Evolutionary conservation across 768 basidiomycete genomes (phyloP).

Genomic region (Russula virescens): DNA sequence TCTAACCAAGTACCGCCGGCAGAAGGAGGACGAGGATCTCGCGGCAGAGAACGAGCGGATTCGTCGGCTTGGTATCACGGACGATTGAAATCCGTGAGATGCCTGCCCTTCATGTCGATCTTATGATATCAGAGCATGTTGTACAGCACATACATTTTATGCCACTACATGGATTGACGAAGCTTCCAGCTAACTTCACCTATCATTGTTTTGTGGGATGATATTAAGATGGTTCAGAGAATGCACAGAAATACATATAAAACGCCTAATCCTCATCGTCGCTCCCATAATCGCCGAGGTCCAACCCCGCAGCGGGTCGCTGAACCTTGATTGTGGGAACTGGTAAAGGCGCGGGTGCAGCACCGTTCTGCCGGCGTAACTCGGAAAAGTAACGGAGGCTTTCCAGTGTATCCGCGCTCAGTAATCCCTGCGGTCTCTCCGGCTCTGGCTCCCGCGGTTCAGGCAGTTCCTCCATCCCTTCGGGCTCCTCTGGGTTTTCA

Average conservation of each 20-base stretch:
- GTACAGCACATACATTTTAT: background rate
- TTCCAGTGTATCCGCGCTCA: constrained; percentile 82
- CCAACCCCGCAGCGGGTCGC: constrained; percentile 44
- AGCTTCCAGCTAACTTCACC: background rate
- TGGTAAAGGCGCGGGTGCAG: constrained; percentile 22
- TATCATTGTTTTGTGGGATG: background rate
- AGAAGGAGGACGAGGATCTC: constrained; percentile 56
- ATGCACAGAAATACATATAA: background rate
- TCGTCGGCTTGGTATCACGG: constrained; percentile 34
- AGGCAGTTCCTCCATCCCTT: constrained; percentile 3
- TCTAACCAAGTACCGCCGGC: constrained; percentile 48
- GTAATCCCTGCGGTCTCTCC: constrained; percentile 46
- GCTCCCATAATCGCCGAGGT: constrained; percentile 73
- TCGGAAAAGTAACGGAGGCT: constrained; percentile 89
- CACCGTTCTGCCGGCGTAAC: constrained; percentile 65
- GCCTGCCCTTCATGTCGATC: no score
- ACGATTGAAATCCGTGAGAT: constrained; percentile 33
- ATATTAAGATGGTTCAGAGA: background rate
- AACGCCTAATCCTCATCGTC: constrained; percentile 46
- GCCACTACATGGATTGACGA: background rate
- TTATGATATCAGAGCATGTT: background rate
- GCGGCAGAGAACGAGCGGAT: constrained; percentile 51
- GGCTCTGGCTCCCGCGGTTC: constrained; percentile 10
- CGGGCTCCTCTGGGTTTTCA: constrained; percentile 17
- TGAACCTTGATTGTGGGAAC: constrained; percentile 30